Percentiles rank a stretch among this genome's conserved stretches.
These are phyloP conservation scores for Saccharomycopsis babjevae DNA, from an alignment of 805 yeast species.

Conservation along the genomic window DNA sequence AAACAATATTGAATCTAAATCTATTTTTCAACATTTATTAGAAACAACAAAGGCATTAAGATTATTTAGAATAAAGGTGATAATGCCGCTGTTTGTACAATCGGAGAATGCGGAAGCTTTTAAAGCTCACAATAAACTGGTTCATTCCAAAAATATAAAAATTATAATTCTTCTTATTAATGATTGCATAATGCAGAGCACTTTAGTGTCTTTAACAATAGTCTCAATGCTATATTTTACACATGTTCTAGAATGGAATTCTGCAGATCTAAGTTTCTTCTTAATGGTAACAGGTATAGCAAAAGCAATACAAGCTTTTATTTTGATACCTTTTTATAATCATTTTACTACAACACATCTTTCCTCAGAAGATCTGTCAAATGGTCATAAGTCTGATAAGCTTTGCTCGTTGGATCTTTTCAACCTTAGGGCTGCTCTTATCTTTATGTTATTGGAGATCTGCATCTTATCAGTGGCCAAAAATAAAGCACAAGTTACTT, in stretches of 20 bases:
- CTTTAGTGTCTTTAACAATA: not conserved
- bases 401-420: constrained; percentile 1
- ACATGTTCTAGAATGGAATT: not conserved
- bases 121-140: not conserved
- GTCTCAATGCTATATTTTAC: not conserved
- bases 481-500: not conserved
- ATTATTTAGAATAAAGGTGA: not conserved
- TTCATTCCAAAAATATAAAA: not conserved
- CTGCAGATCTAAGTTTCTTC: not conserved
- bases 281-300: constrained; percentile 19
- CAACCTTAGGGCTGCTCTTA: not conserved
- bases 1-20: not conserved
- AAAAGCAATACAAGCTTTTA: not conserved
- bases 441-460: not conserved
- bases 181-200: not conserved
- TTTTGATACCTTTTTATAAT: constrained; percentile 2
- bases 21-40: not conserved
- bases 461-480: not conserved
- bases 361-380: not conserved
- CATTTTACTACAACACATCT: not conserved
- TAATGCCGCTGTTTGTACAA: not conserved
- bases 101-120: not conserved
- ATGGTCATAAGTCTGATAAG: not conserved
- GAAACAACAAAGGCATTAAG: not conserved
- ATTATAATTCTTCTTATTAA: not conserved